Evolutionary conservation across 116 monocot genomes (phyloP).

Genomic region (Papilionanthe hybrid): DNA sequence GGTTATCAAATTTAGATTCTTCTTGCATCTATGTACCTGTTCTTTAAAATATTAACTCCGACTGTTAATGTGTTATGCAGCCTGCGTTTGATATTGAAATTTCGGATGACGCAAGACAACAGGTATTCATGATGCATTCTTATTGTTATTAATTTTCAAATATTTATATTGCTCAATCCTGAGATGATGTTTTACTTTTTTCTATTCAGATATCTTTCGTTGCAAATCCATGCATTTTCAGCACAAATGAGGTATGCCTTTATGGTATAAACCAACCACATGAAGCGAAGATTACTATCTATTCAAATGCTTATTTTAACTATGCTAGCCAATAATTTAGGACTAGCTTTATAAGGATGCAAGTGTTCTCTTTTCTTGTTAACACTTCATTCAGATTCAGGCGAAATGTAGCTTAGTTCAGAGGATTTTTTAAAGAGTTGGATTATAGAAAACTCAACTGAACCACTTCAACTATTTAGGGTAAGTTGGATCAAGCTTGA

Average conservation of each 20-base stretch:
- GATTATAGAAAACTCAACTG: no score
- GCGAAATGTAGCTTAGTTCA: no score
- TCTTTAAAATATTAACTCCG: not conserved
- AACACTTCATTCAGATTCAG: not conserved
- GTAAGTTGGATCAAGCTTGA: no score
- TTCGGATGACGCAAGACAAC: conserved; percentile 48
- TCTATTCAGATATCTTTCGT: conserved; percentile 69
- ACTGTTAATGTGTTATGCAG: conserved; percentile 27
- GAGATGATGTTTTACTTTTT: conserved; percentile 2
- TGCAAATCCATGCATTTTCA: conserved; percentile 72
- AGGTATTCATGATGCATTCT: conserved; percentile 36
- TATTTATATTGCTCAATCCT: not conserved
- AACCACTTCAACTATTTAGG: no score
- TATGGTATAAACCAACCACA: not conserved
- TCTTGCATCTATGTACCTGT: not conserved
- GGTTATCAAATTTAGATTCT: not conserved
- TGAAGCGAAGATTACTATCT: not conserved
- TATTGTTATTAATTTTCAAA: not conserved
- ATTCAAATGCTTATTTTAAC: conserved; percentile 1
- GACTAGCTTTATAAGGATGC: not conserved
- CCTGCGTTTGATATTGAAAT: conserved; percentile 67
- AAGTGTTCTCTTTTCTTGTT: not conserved
- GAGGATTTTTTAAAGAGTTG: no score
- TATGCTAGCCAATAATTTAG: not conserved
- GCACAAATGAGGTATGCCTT: conserved; percentile 81